phyloP scores from a whole-genome alignment of 2,329 filamentous ascomycete genomes.

The Aureobasidium sp. region DNA sequence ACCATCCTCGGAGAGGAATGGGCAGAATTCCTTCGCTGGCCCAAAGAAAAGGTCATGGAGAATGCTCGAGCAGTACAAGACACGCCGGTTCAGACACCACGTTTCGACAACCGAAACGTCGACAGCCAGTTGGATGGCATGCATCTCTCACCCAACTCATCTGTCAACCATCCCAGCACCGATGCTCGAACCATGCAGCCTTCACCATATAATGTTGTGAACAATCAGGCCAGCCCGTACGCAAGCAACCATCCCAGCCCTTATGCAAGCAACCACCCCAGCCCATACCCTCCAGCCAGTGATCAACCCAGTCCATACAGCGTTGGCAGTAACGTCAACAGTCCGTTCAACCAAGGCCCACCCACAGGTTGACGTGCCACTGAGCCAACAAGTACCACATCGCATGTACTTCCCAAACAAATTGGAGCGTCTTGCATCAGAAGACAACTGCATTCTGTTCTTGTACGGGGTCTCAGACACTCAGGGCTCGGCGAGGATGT shows the following conservation, averaged over 20 bases:
- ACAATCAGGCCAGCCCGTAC: not conserved
- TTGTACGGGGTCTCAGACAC: no score
- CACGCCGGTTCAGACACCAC: not conserved
- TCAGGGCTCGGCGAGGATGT: no score
- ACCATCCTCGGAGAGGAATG: not conserved
- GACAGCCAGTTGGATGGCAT: not conserved
- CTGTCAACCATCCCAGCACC: not conserved
- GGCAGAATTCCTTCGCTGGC: conserved; percentile 7
- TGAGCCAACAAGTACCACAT: no score
- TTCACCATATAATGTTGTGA: not conserved
- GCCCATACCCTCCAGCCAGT: not conserved
- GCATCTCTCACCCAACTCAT: not conserved
- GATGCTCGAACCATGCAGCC: not conserved
- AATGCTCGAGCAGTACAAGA: not conserved
- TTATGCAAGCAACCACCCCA: not conserved
- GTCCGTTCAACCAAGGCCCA: not conserved
- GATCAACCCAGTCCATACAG: not conserved
- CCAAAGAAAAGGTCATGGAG: not conserved
- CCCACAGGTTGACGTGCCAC: not conserved
- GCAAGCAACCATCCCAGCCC: not conserved
- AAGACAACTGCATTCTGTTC: no score
- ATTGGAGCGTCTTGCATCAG: no score
- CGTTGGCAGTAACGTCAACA: not conserved
- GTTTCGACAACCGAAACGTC: not conserved
- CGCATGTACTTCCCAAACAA: no score